A percentile compares a stretch with the other conserved stretches of the same genome.
phyloP scores from a whole-genome alignment of 345 rosid genomes.

The Noccaea caerulescens region DNA sequence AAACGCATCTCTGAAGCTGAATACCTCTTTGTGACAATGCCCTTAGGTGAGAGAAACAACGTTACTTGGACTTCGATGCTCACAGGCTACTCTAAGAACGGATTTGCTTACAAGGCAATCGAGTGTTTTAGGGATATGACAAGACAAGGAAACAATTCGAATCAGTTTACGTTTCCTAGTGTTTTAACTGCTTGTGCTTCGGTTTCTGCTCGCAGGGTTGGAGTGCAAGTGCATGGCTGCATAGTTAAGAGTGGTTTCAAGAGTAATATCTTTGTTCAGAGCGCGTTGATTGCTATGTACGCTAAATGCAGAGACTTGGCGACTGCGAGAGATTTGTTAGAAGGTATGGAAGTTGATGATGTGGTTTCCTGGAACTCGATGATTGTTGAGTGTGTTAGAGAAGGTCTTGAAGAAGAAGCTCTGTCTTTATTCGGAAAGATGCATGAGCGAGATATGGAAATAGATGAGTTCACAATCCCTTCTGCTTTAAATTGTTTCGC shows the following conservation, averaged over 20 bases:
- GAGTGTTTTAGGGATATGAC: constrained; percentile 66
- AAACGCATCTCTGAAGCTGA: constrained; percentile 72
- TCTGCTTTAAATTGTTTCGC: constrained; percentile 74
- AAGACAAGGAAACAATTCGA: constrained; percentile 56
- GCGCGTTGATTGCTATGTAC: constrained; percentile 84
- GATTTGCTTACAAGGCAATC: constrained; percentile 60
- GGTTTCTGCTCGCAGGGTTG: constrained; percentile 54
- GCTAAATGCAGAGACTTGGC: constrained; percentile 72
- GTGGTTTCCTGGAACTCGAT: constrained; percentile 83
- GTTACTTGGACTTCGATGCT: constrained; percentile 93
- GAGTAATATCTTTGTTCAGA: constrained; percentile 70
- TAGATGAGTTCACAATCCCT: constrained; percentile 71
- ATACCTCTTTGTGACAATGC: constrained; percentile 52
- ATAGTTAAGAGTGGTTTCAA: constrained; percentile 69
- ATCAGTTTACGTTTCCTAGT: constrained; percentile 84
- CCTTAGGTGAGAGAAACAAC: constrained; percentile 47
- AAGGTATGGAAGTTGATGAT: constrained; percentile 59
- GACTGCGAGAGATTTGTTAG: constrained; percentile 57
- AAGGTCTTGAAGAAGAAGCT: constrained; percentile 70
- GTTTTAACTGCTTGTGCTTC: constrained; percentile 73
- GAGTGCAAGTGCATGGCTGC: constrained; percentile 76
- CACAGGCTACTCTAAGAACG: constrained; percentile 70
- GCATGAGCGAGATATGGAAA: constrained; percentile 60
- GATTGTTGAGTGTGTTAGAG: constrained; percentile 74
- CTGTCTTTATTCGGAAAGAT: constrained; percentile 60